Base-by-base conservation (phyloP, 2,329 filamentous ascomycete genomes). In the Aspergillus piperis region DNA sequence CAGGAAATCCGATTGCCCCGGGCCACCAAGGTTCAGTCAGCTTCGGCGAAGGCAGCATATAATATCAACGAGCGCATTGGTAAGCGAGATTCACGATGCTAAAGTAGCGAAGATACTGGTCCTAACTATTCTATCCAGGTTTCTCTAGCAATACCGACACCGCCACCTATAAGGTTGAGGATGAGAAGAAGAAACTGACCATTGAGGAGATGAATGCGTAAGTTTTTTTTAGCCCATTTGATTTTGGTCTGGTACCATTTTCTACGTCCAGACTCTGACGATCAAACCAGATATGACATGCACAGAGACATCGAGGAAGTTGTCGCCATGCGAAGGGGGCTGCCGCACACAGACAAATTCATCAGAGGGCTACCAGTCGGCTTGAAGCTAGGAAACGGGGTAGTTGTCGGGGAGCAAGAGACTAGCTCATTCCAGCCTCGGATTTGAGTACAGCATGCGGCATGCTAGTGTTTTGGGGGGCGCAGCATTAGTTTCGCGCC, bases 141-240 rank as follows among this genome's bases (percentile, higher is more conserved):
- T 89, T 89, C 73, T 88, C 85, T 0, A 81, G 80, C 39, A 89
- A 89, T 68, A 88, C 81, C 27, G 66, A 81, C 41, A 82, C 76
- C 13, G 71, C 81, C 0, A 82, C 80, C 0, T 89, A 89, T 73
- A 86, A 85, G 68, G 87, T 89, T 0, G 82, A 84, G 63, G 83
- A 88, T 54, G 81, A 86, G 66, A 83, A 78, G 64, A 81, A 84
- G 50, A 87, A 87, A 63, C 69, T 90, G 32, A 89, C 87, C 0
- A 88, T 90, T 53, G 86, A 88, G 63, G 87, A 90, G 71, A 89
- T 90, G 86, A 89, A 90, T 61, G 78, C 79, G 78, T 85, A 76
- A 77, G 82, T 79, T 19, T 13, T 19, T 19, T 27, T 5, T 8
- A 38, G 38, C 19, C 11, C 21, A 13, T 47, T 38, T 15, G 17